Evolutionary conservation across 495 filamentous ascomycete genomes (phyloP).

Genomic region (Cercophora newfieldiana): DNA sequence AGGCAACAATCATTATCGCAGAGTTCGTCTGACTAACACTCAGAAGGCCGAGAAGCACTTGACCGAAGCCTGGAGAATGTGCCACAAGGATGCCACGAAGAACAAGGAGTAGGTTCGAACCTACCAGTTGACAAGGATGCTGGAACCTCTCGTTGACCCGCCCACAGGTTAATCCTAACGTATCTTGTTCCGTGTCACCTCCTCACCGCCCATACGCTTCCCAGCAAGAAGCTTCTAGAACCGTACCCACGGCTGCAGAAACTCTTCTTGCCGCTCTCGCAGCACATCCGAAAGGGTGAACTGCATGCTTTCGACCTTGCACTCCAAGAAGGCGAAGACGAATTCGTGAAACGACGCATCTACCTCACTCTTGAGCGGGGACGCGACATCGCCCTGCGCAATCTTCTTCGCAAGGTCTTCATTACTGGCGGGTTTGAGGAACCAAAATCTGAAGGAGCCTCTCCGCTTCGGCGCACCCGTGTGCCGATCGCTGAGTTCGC

Average conservation of each 20-base stretch:
- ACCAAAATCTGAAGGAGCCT: slow-evolving; percentile 61
- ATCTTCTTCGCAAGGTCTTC: slow-evolving; percentile 88
- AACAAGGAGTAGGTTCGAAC: slow-evolving; percentile 79
- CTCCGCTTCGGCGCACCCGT: slow-evolving; percentile 66
- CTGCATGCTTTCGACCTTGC: slow-evolving; percentile 83
- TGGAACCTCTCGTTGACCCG: slow-evolving; percentile 19
- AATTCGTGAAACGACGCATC: slow-evolving; percentile 92
- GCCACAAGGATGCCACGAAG: slow-evolving; percentile 64
- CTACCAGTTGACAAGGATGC: not conserved
- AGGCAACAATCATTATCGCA: slow-evolving; percentile 7
- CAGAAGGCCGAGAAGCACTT: slow-evolving; percentile 76
- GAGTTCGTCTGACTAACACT: slow-evolving; percentile 22
- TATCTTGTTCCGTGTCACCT: slow-evolving; percentile 93
- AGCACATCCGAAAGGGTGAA: slow-evolving; percentile 77
- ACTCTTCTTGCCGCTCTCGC: slow-evolving; percentile 74
- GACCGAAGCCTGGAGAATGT: slow-evolving; percentile 72
- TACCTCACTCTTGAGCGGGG: slow-evolving; percentile 92
- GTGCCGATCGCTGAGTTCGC: slow-evolving; percentile 78
- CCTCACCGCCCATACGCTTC: slow-evolving; percentile 81
- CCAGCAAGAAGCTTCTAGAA: slow-evolving; percentile 65
- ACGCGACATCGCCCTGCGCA: slow-evolving; percentile 85
- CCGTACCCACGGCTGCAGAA: slow-evolving; percentile 74
- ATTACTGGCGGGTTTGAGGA: slow-evolving; percentile 77
- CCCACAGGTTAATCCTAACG: slow-evolving; percentile 77
- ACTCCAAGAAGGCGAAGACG: slow-evolving; percentile 73